Conservation (phyloP, 2,329 filamentous ascomycete genomes). For the Fusarium austroafricanum region DNA sequence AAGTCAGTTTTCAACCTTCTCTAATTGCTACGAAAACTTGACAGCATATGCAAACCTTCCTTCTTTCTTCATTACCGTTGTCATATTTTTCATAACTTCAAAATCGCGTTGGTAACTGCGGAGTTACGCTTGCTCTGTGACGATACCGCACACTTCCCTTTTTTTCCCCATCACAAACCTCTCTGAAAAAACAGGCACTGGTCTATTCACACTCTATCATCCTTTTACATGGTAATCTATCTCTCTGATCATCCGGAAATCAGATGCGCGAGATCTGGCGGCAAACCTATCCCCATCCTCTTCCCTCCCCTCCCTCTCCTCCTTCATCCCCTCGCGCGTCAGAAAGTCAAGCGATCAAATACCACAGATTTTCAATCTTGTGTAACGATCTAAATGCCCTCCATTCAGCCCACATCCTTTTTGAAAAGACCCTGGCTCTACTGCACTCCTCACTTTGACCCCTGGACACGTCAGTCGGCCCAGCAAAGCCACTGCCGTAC, state of each 20-base stretch:
- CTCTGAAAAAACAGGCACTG: not conserved
- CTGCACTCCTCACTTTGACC: too few species aligned
- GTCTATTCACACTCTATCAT: not conserved
- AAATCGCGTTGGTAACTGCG: not conserved
- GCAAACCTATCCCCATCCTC: too few species aligned
- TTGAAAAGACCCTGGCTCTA: too few species aligned
- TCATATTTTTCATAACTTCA: not conserved
- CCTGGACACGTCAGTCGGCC: too few species aligned
- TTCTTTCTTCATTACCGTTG: not conserved
- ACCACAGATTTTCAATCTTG: not conserved
- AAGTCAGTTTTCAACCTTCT: not conserved
- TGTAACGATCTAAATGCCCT: too few species aligned
- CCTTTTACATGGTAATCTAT: not conserved
- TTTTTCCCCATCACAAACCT: not conserved
- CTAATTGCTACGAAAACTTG: not conserved
- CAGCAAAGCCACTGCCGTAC: too few species aligned
- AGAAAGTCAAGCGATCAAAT: not conserved
- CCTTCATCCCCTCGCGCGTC: not conserved
- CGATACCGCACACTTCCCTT: not conserved
- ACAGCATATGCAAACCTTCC: not conserved
- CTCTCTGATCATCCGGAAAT: too few species aligned
- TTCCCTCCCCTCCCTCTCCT: not conserved
- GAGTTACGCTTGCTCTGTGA: not conserved
- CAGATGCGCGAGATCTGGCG: not conserved
- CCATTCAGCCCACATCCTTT: too few species aligned